Base-by-base conservation (phyloP, 768 basidiomycete species). In the Lactifluus volemus region DNA sequence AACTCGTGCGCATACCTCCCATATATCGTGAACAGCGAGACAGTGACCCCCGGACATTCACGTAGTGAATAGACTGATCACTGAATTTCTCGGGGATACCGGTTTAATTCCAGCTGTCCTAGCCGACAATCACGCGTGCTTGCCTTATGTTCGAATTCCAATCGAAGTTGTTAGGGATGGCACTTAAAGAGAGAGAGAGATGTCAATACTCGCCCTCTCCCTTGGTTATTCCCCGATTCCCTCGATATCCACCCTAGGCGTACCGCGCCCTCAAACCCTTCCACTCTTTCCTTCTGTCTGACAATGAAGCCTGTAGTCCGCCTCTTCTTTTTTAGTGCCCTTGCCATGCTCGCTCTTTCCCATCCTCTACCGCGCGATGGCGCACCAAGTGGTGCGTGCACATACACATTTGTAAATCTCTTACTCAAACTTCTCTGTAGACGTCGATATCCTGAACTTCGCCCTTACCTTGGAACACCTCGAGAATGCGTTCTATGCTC, bases 381-480 rank as follows among this genome's bases (percentile, higher is more conserved):
- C 29, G 14, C 60, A 15, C 41, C 42, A 32, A 64, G 21, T 41
- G 63, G 63, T 64, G 21, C 51, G 63, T 61, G 8, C 30, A 32
- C 49, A 25, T 2, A 25, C 25, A 25, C 5, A 34, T 14, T 17
- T 21, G 34, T 10, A 30, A 17, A 3, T 38, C 30, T 51, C 59
- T 51, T 39, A 38, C 19, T 30, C 25, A 19, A 25, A 12, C 38
- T 3, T 29, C 38, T 53, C 39, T 9, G 7, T 34, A 68, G 72
- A 72, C 44, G 54, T 53, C 15, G 60, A 72, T 25, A 64, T 74
- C 21, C 63, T 74, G 36, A 71, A 74, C 57, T 72, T 69, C 32
- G 71, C 73, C 1, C 67, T 75, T 29, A 75, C 74, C 14, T 70
- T 75, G 57, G 75, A 75, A 56, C 71, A 75, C 38, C 67, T 75